Evolutionary conservation across 441 rosid species (phyloP), one percentile per base, ranked within the genome.

Genomic region (Theobroma grandiflorum): DNA sequence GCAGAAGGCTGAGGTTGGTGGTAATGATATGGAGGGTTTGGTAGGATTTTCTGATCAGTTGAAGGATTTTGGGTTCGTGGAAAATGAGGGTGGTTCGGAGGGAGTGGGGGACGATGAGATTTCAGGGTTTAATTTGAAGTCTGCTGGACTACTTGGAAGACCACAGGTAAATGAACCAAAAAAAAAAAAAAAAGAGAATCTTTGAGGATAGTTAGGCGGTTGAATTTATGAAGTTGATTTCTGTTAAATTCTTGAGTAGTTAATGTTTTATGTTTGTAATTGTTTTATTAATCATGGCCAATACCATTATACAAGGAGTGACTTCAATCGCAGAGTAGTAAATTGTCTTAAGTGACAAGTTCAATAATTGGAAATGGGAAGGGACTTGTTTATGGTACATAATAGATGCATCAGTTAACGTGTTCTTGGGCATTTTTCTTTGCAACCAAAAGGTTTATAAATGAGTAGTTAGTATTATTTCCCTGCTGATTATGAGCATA

Each of bases 81-180:
- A 91, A 65, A 78, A 80, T 68, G 85, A 84, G 78, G 72, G 35
- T 74, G 78, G 68, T 43, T 83, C 75, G 42, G 89, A 47, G 49
- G 84, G 80, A n/a, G 61, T 74, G 6, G 81, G 38, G 1, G 94
- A 90, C 47, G 94, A 89, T 70, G 91, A 88, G 73, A 72, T 69
- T 74, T 77, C 88, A 73, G 95, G 91, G 4, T 84, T 88, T 42
- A 88, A 90, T 85, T 82, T 91, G 76, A 89, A 83, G 65, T 84
- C 88, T 15, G 84, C 81, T 20, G 95, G 93, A 12, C 85, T 83
- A 81, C 87, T 87, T 72, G 91, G 86, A 79, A 90, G 87, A 84
- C 84, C 95, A 53, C 95, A 92, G 98, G 99, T 96, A 86, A 35
- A 31, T 18, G 35, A 70, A 6, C 58, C 0, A 57, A 57, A 2